Conservation (phyloP, 2,329 filamentous ascomycete species). For the Magnaporthiopsis poae region DNA sequence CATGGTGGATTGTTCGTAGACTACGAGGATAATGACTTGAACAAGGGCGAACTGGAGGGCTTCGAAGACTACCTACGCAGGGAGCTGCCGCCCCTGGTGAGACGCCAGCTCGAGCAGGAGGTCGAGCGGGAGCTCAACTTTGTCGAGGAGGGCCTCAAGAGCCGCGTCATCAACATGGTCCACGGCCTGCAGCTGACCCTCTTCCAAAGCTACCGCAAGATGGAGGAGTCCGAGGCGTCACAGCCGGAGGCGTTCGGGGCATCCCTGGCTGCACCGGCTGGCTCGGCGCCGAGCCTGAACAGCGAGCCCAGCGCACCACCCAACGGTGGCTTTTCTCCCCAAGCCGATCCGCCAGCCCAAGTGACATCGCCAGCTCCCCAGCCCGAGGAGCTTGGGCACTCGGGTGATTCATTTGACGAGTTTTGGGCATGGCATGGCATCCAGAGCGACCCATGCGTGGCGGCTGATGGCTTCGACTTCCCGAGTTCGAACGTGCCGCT, state of each 20-base stretch:
- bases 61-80: conserved; percentile 3
- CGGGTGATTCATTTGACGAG: not conserved
- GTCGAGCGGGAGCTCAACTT: conserved; percentile 4
- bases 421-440: not conserved
- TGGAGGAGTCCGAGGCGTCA: not conserved
- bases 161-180: conserved; percentile 2
- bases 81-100: not conserved
- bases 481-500: not conserved
- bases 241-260: not conserved
- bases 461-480: not conserved
- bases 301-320: not conserved
- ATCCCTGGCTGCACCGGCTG: not conserved
- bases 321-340: not conserved
- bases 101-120: conserved; percentile 3
- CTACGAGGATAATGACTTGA: not conserved
- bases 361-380: not conserved
- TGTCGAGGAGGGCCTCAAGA: conserved; percentile 1
- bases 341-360: not conserved
- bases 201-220: not conserved
- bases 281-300: no score
- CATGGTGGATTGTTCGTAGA: not conserved
- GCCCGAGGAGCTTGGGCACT: not conserved
- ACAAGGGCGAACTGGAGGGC: not conserved
- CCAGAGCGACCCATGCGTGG: not conserved
- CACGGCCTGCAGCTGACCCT: not conserved